Evolutionary conservation across 176 grass and related monocot species (phyloP), one percentile per base, ranked within the genome.

Genomic region (Oryza rufipogon): DNA sequence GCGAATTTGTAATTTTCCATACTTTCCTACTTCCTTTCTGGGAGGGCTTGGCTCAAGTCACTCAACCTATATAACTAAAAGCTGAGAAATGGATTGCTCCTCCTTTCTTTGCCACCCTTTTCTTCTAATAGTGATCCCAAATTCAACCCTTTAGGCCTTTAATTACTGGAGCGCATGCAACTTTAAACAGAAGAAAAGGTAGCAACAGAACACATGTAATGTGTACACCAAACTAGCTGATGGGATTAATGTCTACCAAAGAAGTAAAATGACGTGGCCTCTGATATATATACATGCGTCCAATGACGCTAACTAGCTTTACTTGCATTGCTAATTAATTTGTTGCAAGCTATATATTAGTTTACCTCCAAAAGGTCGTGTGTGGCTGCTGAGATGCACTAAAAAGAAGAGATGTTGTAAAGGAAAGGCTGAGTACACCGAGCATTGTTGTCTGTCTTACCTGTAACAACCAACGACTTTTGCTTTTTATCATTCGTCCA

Each of bases 381-480:
- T 68, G 58, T 74, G 74, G 61, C 72, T 54, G 68, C 56, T 86
- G 54, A 64, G 83, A 33, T 75, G 52, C 76, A 86, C 69, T 81
- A 39, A 85, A 89, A 84, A 87, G 73, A 88, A 73, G 78, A 32
- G 78, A 86, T 68, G 79, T 42, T 68, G 74, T 51, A 85, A 88
- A 82, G 41, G 61, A 86, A 86, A 82, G 86, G 74, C 47, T 70
- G 65, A 44, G 70, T 78, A 87, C 91, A 77, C 71, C 84, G 71
- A 80, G 76, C 86, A 83, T 86, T 87, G 70, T 74, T 82, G 74
- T 92, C 93, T 88, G 85, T 90, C 87, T 90, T 82, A 84, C 88
- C 84, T 86, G 82, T 95, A 90, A 90, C 85, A 91, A 92, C 90
- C 77, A 88, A 74, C 71, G 33, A 64, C 88, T 95, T 95, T 92